Conservation (phyloP, 1,284 basidiomycete species). For the Marasmius fiardii region DNA sequence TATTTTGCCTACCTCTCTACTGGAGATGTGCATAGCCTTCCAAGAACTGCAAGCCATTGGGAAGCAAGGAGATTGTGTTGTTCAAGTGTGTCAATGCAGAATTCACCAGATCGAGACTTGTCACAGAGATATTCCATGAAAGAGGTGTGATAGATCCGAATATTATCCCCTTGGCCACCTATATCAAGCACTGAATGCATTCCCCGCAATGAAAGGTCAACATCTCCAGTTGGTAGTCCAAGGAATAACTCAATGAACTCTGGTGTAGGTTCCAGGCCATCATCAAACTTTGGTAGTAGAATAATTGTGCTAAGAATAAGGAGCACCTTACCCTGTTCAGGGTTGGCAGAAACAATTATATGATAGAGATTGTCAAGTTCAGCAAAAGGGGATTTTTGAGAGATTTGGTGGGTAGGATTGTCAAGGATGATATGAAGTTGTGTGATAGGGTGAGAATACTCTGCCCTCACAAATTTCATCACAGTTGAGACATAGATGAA, state of each 20-base stretch:
- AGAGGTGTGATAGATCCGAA: conserved; percentile 4
- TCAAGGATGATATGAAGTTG: conserved; percentile 5
- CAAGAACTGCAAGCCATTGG: too few relatives aligned
- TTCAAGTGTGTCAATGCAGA: too few relatives aligned
- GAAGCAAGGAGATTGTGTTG: too few relatives aligned
- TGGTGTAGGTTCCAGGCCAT: neutral
- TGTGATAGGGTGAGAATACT: neutral
- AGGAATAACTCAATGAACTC: neutral
- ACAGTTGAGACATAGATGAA: conserved; percentile 14
- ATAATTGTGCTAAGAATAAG: conserved; percentile 1
- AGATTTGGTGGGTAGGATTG: neutral
- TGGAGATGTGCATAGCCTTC: too few relatives aligned
- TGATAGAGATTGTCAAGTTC: conserved; percentile 11
- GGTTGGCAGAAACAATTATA: conserved; percentile 2
- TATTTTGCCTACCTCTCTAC: too few relatives aligned
- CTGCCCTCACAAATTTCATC: conserved; percentile 6
- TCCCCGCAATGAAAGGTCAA: conserved; percentile 1
- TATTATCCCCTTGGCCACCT: neutral
- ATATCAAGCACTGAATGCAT: conserved; percentile 10
- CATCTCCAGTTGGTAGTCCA: neutral
- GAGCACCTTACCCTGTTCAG: neutral
- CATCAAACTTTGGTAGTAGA: neutral
- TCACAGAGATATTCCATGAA: conserved; percentile 5
- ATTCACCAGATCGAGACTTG: too few relatives aligned
- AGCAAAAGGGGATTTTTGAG: neutral